Evolutionary conservation across 768 basidiomycete genomes (phyloP).

Genomic region (Coprinellus micaceus): DNA sequence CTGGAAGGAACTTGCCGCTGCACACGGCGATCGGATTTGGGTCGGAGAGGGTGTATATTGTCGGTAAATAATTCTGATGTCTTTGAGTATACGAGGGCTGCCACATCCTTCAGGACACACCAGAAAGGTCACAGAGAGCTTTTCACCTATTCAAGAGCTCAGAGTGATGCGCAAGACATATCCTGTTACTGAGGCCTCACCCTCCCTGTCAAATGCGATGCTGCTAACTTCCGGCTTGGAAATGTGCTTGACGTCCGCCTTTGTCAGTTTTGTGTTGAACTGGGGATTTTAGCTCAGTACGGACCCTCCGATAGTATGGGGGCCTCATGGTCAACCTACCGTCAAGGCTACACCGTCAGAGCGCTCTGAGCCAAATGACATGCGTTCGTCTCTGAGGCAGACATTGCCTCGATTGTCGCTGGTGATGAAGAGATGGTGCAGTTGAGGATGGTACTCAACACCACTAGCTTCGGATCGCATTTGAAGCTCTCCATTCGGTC

Average conservation of each 20-base stretch:
- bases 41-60: conserved; percentile 66
- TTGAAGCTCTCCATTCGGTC: conserved; percentile 46
- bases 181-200: conserved; percentile 30
- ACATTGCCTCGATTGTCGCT: conserved; percentile 58
- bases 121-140: conserved; percentile 62
- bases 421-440: conserved; percentile 67
- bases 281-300: conserved; percentile 12
- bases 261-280: conserved; percentile 45
- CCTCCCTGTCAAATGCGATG: conserved; percentile 63
- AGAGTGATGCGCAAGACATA: too few relatives aligned
- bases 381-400: conserved; percentile 65
- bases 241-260: conserved; percentile 34
- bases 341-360: conserved; percentile 27
- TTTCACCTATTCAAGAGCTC: conserved; percentile 42
- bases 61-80: conserved; percentile 61
- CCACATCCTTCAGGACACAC: conserved; percentile 34
- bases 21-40: conserved; percentile 67
- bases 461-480: conserved; percentile 56
- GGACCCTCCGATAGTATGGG: conserved; percentile 1
- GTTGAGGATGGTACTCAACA: conserved; percentile 62
- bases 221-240: conserved; percentile 68
- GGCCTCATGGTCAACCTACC: conserved; percentile 42
- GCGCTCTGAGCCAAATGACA: conserved; percentile 54
- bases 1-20: conserved; percentile 53
- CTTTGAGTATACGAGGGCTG: background rate